Conservation (phyloP, 331 rosid genomes). For the Quercus tomentella region DNA sequence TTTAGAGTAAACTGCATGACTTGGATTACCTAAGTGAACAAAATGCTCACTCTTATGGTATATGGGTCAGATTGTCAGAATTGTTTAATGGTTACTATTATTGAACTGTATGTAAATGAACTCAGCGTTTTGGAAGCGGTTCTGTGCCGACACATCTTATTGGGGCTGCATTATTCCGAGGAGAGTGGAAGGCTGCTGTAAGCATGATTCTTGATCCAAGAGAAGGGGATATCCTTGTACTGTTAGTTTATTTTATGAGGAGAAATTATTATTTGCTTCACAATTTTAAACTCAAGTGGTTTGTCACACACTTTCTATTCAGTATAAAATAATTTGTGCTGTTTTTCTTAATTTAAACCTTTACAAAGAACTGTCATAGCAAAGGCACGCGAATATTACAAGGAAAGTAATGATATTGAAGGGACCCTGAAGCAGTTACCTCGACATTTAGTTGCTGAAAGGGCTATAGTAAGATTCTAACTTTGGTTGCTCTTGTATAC, state of each 20-base stretch:
- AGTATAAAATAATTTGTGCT: constrained; percentile 2
- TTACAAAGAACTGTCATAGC: constrained; percentile 61
- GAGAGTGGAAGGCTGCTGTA: constrained; percentile 83
- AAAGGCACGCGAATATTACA: constrained; percentile 81
- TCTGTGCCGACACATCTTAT: constrained; percentile 83
- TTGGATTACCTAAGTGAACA: not conserved
- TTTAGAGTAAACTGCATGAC: not conserved
- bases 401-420: constrained; percentile 62
- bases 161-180: constrained; percentile 77
- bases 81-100: constrained; percentile 15
- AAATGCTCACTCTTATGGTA: not conserved
- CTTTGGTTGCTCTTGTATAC: constrained; percentile 18
- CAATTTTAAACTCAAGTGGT: constrained; percentile 10
- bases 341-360: constrained; percentile 43
- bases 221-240: constrained; percentile 95
- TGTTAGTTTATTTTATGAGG: constrained; percentile 4
- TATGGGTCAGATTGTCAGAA: not conserved
- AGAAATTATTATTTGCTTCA: not conserved
- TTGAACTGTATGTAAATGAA: constrained; percentile 19
- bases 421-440: constrained; percentile 94
- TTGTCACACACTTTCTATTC: constrained; percentile 20
- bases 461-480: constrained; percentile 71
- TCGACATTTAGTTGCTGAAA: constrained; percentile 80
- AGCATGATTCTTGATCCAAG: constrained; percentile 96
- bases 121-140: constrained; percentile 95